Evolutionary conservation across 1,284 basidiomycete genomes (phyloP).

Genomic region (Paramarasmius palmivorus): DNA sequence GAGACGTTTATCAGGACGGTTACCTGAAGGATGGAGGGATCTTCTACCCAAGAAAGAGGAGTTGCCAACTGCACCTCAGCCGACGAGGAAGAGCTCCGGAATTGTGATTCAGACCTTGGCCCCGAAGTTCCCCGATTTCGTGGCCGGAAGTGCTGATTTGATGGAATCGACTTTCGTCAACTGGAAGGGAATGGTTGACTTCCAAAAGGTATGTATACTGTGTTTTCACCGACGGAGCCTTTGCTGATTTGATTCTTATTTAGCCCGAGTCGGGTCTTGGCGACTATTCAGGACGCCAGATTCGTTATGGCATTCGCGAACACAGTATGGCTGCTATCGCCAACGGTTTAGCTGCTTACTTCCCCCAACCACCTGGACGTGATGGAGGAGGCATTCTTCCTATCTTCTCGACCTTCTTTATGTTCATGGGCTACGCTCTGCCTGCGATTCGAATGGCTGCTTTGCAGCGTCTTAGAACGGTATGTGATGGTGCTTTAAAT

Average conservation of each 20-base stretch:
- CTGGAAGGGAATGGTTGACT: conserved; percentile 63
- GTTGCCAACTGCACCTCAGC: conserved; percentile 60
- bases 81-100: conserved; percentile 75
- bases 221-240: not conserved
- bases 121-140: conserved; percentile 61
- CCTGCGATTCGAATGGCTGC: conserved; percentile 74
- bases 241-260: conserved; percentile 37
- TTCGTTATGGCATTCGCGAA: conserved; percentile 80
- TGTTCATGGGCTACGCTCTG: conserved; percentile 72
- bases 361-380: conserved; percentile 53
- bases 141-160: conserved; percentile 70
- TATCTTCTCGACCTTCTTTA: conserved; percentile 28
- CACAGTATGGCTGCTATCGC: conserved; percentile 79
- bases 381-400: not conserved
- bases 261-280: conserved; percentile 56
- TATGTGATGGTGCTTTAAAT: not conserved
- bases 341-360: conserved; percentile 72
- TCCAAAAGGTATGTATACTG: conserved; percentile 49
- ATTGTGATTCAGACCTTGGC: conserved; percentile 63
- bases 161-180: conserved; percentile 73
- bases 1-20: conserved; percentile 63
- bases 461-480: conserved; percentile 57
- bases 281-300: conserved; percentile 67
- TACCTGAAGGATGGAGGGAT: conserved; percentile 73
- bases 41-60: conserved; percentile 55